These are phyloP conservation scores for Stenogyne calaminthoides DNA, from an alignment of 305 asterid species.

Conservation along the genomic window DNA sequence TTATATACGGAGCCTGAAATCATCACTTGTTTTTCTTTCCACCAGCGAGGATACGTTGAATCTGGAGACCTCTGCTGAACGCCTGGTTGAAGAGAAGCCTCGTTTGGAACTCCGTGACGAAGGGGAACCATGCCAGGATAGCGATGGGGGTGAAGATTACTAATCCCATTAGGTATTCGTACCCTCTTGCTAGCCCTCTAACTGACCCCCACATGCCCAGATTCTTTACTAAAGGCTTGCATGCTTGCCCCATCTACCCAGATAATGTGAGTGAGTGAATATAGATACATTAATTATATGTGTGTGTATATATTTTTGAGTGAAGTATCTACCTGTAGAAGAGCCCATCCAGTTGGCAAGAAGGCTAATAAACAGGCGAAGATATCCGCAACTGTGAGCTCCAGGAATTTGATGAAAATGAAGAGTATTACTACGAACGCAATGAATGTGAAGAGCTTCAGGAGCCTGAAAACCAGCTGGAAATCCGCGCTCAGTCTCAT, in stretches of 20 bases:
- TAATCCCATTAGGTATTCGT: conserved; percentile 60
- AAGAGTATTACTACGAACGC: conserved; percentile 56
- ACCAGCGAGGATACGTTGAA: conserved; percentile 61
- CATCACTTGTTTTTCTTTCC: conserved; percentile 63
- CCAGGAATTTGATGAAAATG: conserved; percentile 60
- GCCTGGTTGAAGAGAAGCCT: conserved; percentile 79
- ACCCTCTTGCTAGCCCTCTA: conserved; percentile 67
- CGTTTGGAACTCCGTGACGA: conserved; percentile 62
- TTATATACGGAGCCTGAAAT: not conserved
- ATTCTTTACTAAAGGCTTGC: conserved; percentile 50
- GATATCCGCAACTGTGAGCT: conserved; percentile 74
- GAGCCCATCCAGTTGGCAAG: conserved; percentile 96
- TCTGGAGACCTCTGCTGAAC: conserved; percentile 76
- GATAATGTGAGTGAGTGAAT: not conserved
- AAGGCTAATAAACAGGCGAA: conserved; percentile 84
- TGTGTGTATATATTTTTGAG: not conserved
- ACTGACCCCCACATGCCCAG: conserved; percentile 70
- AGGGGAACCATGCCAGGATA: conserved; percentile 68
- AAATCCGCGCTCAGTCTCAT: conserved; percentile 87
- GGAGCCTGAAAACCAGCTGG: conserved; percentile 93
- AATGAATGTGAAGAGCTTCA: conserved; percentile 72
- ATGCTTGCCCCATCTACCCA: conserved; percentile 58
- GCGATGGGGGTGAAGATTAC: conserved; percentile 57
- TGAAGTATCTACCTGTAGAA: conserved; percentile 52
- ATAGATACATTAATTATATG: not conserved